These are phyloP conservation scores for Ajuga chamaepitys DNA, from an alignment of 257 asterid genomes.

Conservation along the genomic window DNA sequence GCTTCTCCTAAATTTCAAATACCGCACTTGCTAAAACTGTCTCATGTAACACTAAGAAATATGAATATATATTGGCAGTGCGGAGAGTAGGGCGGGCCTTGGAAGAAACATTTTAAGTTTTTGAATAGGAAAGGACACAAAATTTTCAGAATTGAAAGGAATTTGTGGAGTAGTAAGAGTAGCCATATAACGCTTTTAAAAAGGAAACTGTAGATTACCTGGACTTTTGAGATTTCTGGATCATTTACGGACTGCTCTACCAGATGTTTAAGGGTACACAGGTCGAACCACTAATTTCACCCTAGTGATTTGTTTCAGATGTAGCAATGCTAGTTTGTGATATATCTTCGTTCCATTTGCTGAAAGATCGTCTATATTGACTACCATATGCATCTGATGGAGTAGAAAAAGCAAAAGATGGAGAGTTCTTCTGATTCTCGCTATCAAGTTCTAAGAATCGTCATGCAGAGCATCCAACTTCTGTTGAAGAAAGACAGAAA, in stretches of 20 bases:
- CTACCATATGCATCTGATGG: conserved; percentile 29
- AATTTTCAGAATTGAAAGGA: background rate
- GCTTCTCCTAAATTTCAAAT: conserved; percentile 33
- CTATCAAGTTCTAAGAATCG: conserved; percentile 35
- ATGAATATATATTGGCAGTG: background rate
- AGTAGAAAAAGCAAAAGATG: conserved; percentile 38
- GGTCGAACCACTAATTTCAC: conserved; percentile 65
- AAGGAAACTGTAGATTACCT: conserved; percentile 38
- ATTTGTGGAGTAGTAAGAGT: background rate
- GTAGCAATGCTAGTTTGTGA: conserved; percentile 75
- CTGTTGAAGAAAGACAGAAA: conserved; percentile 33
- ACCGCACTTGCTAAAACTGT: conserved; percentile 2
- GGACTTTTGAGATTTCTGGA: conserved; percentile 67
- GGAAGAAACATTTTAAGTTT: background rate
- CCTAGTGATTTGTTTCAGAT: conserved; percentile 67
- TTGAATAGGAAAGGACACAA: background rate
- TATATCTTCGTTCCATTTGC: conserved; percentile 68
- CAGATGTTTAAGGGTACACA: conserved; percentile 71
- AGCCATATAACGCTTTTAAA: background rate
- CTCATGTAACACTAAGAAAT: background rate
- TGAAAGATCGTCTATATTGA: conserved; percentile 42
- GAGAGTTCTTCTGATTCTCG: conserved; percentile 49
- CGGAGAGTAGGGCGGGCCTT: background rate
- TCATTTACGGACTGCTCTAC: conserved; percentile 69
- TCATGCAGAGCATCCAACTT: conserved; percentile 46